A percentile compares a stretch with the other conserved stretches of the same genome.
These are phyloP conservation scores for Leucosporidium scottii DNA, from an alignment of 768 basidiomycete genomes.

Conservation along the genomic window DNA sequence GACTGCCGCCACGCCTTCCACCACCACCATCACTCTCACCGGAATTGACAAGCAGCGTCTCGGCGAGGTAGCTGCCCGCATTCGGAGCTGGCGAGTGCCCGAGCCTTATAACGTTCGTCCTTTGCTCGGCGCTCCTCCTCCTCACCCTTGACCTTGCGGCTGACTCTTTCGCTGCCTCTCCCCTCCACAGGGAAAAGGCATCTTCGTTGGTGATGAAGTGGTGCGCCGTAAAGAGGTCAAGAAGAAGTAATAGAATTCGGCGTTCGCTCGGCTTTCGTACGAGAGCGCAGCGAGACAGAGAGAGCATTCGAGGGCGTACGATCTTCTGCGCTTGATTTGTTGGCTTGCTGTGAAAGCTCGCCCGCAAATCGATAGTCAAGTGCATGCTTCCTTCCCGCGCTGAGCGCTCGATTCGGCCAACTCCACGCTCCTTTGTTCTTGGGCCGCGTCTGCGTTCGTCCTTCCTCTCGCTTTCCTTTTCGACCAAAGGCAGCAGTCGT, in stretches of 20 bases:
- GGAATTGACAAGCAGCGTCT: conserved; percentile 83
- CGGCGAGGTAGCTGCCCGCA: conserved; percentile 78
- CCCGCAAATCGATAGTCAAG: no score
- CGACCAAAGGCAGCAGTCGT: no score
- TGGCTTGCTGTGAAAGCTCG: no score
- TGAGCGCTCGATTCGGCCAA: no score
- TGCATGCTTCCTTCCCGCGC: no score
- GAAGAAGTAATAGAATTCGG: conserved; percentile 67
- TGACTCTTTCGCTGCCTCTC: background rate
- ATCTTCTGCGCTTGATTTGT: no score
- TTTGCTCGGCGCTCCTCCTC: background rate
- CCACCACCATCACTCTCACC: conserved; percentile 73
- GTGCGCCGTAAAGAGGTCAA: conserved; percentile 85
- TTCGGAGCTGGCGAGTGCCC: conserved; percentile 75
- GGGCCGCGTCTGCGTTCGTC: no score
- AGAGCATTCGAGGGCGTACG: no score
- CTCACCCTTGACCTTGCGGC: background rate
- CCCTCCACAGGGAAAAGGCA: conserved; percentile 54
- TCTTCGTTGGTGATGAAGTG: conserved; percentile 88
- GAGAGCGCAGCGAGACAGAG: background rate
- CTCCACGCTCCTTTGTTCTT: no score
- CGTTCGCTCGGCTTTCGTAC: no score
- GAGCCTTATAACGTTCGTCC: conserved; percentile 80
- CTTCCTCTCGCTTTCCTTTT: no score
- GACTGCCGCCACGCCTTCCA: conserved; percentile 65